A percentile compares a stretch with the other conserved stretches of the same genome.
Conservation (phyloP, 148 eudicot species). For the Rhododendron simsii region DNA sequence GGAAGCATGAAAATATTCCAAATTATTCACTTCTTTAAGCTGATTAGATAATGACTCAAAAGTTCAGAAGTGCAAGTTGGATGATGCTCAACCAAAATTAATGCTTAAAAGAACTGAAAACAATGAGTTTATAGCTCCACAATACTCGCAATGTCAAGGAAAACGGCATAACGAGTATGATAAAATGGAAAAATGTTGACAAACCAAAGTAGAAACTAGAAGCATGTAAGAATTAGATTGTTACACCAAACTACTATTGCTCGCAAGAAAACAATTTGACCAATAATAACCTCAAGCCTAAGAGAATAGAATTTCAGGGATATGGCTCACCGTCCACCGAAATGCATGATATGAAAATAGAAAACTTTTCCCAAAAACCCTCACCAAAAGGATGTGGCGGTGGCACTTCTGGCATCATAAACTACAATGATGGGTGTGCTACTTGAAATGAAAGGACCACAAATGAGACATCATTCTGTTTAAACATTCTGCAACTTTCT, state of each 20-base stretch:
- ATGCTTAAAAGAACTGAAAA: not conserved
- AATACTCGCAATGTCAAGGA: not conserved
- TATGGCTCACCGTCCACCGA: not conserved
- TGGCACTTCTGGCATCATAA: not conserved
- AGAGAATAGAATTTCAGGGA: not conserved
- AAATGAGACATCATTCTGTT: not conserved
- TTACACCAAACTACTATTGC: not conserved
- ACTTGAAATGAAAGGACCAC: not conserved
- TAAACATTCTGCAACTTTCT: not conserved
- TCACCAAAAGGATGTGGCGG: not conserved
- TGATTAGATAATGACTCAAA: not conserved
- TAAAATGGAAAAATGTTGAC: not conserved
- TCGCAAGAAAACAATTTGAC: not conserved
- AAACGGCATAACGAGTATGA: not conserved
- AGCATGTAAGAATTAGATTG: not conserved
- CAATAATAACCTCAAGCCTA: not conserved
- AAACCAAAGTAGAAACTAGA: not conserved
- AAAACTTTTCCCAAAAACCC: not conserved
- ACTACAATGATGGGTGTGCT: not conserved
- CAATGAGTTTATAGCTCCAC: not conserved
- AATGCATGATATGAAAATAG: not conserved
- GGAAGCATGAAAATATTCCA: not conserved
- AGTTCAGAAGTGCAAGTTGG: not conserved
- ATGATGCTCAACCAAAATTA: not conserved
- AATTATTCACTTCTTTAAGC: not conserved